Conservation (phyloP, 805 yeast genomes). For the Wickerhamiella parazyma region DNA sequence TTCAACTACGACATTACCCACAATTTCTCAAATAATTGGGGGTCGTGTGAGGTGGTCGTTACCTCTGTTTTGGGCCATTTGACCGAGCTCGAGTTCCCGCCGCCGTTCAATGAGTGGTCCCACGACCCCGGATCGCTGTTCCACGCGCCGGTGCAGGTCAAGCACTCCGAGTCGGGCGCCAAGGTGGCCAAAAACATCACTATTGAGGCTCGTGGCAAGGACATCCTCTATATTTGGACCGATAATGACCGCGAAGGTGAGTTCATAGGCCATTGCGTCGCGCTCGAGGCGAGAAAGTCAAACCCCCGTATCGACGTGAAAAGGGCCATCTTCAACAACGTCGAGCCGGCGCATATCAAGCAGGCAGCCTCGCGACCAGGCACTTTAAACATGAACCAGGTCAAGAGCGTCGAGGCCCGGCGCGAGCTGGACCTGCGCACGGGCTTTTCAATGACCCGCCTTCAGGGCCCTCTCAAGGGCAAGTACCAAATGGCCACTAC, state of each 20-base stretch:
- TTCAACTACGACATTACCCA: conserved; percentile 68
- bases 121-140: conserved; percentile 54
- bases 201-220: conserved; percentile 46
- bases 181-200: conserved; percentile 51
- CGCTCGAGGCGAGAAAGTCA: conserved; percentile 46
- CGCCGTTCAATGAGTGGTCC: conserved; percentile 49
- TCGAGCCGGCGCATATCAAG: conserved; percentile 59
- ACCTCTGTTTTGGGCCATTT: conserved; percentile 89
- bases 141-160: conserved; percentile 46
- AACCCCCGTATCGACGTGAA: conserved; percentile 41
- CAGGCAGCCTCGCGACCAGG: conserved; percentile 62
- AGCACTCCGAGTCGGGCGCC: conserved; percentile 30
- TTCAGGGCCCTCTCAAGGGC: conserved; percentile 32
- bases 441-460: conserved; percentile 79
- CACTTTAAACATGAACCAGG: conserved; percentile 48
- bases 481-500: conserved; percentile 26
- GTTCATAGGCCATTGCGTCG: conserved; percentile 74
- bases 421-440: conserved; percentile 78
- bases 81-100: conserved; percentile 49
- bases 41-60: conserved; percentile 70
- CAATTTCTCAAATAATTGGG: conserved; percentile 43
- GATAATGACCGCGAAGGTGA: conserved; percentile 98
- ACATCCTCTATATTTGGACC: conserved; percentile 83
- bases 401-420: conserved; percentile 75
- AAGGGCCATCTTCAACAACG: conserved; percentile 79